phyloP scores from a whole-genome alignment of 768 basidiomycete genomes.

The Psilocybe cubensis region DNA sequence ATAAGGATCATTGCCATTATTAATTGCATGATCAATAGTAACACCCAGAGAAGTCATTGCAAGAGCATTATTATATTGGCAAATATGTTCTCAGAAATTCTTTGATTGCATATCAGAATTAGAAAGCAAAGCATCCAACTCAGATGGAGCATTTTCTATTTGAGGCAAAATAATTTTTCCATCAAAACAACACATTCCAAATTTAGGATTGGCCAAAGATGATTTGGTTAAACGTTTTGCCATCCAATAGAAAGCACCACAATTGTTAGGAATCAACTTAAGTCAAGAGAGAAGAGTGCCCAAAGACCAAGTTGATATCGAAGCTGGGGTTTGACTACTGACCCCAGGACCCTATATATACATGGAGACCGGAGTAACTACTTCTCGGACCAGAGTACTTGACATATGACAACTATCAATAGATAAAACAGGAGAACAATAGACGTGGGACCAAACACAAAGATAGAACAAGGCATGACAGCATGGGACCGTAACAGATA shows the following conservation, averaged over 20 bases:
- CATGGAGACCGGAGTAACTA: too few species aligned
- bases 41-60: not conserved
- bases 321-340: too few species aligned
- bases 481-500: too few species aligned
- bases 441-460: too few species aligned
- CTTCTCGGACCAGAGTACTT: too few species aligned
- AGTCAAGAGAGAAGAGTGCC: too few species aligned
- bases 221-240: not conserved
- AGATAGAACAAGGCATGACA: too few species aligned
- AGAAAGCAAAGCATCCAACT: constrained; percentile 20
- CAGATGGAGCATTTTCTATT: constrained; percentile 19
- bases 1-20: constrained; percentile 7
- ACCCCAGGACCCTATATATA: too few species aligned
- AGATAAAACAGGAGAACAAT: too few species aligned
- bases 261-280: too few species aligned
- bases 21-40: not conserved
- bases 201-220: constrained; percentile 8
- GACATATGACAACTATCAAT: too few species aligned
- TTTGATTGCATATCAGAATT: constrained; percentile 9
- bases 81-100: constrained; percentile 14
- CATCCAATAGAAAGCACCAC: constrained; percentile 6
- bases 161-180: constrained; percentile 30
- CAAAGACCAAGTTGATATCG: too few species aligned
- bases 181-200: constrained; percentile 36
- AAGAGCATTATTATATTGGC: not conserved